phyloP scores from a whole-genome alignment of 2,329 filamentous ascomycete genomes.

The Diaporthe vexans region DNA sequence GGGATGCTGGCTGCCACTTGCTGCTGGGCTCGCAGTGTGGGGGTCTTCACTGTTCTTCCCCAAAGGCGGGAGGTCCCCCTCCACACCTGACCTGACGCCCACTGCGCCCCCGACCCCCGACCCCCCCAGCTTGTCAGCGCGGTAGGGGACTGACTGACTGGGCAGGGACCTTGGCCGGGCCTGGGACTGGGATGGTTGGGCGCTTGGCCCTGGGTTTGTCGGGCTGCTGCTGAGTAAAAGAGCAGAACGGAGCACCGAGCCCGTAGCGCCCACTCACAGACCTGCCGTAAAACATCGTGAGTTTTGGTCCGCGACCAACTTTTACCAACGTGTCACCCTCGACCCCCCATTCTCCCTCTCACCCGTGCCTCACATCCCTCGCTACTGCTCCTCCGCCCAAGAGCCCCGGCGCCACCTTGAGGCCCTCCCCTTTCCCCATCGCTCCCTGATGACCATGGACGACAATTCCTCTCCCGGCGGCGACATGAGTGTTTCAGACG shows the following conservation, averaged over 20 bases:
- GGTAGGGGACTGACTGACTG: no score
- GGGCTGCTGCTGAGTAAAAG: slow-evolving; percentile 37
- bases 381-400: slow-evolving; percentile 16
- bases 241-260: slow-evolving; percentile 34
- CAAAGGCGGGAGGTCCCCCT: slow-evolving; percentile 14
- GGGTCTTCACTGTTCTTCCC: slow-evolving; percentile 2
- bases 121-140: slow-evolving; percentile 13
- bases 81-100: slow-evolving; percentile 27
- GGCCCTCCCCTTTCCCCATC: not conserved
- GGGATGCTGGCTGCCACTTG: slow-evolving; percentile 1
- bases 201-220: slow-evolving; percentile 25
- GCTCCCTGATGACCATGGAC: slow-evolving; percentile 38
- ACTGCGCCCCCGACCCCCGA: not conserved
- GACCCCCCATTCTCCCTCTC: slow-evolving; percentile 22
- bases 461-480: slow-evolving; percentile 37
- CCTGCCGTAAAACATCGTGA: slow-evolving; percentile 43
- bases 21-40: slow-evolving; percentile 22
- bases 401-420: slow-evolving; percentile 3
- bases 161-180: not conserved
- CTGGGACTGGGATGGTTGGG: slow-evolving; percentile 26
- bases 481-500: slow-evolving; percentile 39
- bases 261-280: slow-evolving; percentile 37
- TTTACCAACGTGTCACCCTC: slow-evolving; percentile 37
- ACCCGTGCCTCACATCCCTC: not conserved
- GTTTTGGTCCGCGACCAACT: slow-evolving; percentile 41